Evolutionary conservation across 768 basidiomycete genomes (phyloP).

Genomic region (Phlebiopsis gigantea): DNA sequence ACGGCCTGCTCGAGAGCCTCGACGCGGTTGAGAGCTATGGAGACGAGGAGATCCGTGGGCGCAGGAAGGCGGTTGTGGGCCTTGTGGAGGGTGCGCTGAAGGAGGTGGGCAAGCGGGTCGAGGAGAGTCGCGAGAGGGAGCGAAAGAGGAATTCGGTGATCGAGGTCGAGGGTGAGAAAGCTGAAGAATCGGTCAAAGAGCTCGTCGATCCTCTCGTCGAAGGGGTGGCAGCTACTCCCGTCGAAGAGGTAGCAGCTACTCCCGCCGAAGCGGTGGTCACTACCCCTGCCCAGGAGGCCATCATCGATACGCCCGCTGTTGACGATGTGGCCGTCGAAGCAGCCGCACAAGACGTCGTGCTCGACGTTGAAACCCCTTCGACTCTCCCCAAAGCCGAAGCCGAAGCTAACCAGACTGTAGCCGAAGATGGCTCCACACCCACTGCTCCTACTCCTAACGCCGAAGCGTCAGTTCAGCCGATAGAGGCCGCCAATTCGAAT

Average conservation of each 20-base stretch:
- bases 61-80: conserved; percentile 49
- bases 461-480: not conserved
- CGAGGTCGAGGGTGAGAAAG: too few relatives aligned
- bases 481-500: not conserved
- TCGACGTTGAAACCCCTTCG: not conserved
- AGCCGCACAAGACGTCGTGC: not conserved
- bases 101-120: conserved; percentile 43
- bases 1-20: conserved; percentile 46
- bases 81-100: conserved; percentile 53
- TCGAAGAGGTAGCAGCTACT: not conserved
- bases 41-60: conserved; percentile 43
- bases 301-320: not conserved
- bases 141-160: too few relatives aligned
- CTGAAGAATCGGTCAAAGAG: not conserved
- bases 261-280: not conserved
- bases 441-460: not conserved
- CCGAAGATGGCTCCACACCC: too few relatives aligned
- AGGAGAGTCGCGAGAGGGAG: conserved; percentile 29
- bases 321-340: not conserved
- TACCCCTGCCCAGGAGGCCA: not conserved
- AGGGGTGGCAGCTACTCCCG: not conserved
- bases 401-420: not conserved
- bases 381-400: not conserved
- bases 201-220: not conserved
- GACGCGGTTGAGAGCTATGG: conserved; percentile 62